A percentile compares a stretch with the other conserved stretches of the same genome.
Evolutionary conservation across 495 filamentous ascomycete species (phyloP).

Genomic region (Aspergillus heteromorphus): DNA sequence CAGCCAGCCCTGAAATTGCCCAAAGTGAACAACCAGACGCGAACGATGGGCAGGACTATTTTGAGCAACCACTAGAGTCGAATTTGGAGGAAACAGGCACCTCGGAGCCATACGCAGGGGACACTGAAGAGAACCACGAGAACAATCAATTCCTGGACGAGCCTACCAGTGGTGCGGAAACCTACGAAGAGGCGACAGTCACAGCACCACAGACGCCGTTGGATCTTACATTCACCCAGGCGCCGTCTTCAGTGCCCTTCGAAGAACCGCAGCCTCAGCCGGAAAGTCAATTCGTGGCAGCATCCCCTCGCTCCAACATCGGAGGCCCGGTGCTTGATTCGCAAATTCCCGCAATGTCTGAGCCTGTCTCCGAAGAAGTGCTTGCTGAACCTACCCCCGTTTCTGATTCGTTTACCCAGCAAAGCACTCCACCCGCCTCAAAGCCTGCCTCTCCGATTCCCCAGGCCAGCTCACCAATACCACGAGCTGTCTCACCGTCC

Average conservation of each 20-base stretch:
- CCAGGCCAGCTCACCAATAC: slow-evolving; percentile 14
- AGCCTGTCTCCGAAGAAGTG: slow-evolving; percentile 4
- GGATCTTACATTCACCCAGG: slow-evolving; percentile 21
- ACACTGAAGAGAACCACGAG: slow-evolving; percentile 6
- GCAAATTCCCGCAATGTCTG: not conserved
- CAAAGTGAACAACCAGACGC: slow-evolving; percentile 15
- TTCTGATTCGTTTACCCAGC: slow-evolving; percentile 10
- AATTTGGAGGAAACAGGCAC: slow-evolving; percentile 11
- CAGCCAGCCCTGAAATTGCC: slow-evolving; percentile 14
- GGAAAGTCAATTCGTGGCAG: slow-evolving; percentile 9
- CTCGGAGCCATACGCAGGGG: slow-evolving; percentile 10
- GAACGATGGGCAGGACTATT: slow-evolving; percentile 16
- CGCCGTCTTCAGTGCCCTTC: slow-evolving; percentile 6
- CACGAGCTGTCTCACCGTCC: slow-evolving; percentile 8
- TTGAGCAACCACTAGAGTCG: slow-evolving; percentile 11
- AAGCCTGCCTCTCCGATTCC: slow-evolving; percentile 16
- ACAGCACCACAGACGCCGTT: slow-evolving; percentile 20
- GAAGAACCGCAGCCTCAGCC: slow-evolving; percentile 27
- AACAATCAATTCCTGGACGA: slow-evolving; percentile 11
- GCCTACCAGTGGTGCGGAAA: slow-evolving; percentile 14
- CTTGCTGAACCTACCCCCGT: slow-evolving; percentile 1
- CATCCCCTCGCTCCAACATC: slow-evolving; percentile 1
- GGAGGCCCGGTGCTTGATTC: slow-evolving; percentile 2
- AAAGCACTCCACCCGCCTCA: slow-evolving; percentile 13
- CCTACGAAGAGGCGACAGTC: slow-evolving; percentile 15